Evolutionary conservation across 2,329 filamentous ascomycete species (phyloP), one percentile per base, ranked within the genome.

Genomic region (Epichloe sibirici): DNA sequence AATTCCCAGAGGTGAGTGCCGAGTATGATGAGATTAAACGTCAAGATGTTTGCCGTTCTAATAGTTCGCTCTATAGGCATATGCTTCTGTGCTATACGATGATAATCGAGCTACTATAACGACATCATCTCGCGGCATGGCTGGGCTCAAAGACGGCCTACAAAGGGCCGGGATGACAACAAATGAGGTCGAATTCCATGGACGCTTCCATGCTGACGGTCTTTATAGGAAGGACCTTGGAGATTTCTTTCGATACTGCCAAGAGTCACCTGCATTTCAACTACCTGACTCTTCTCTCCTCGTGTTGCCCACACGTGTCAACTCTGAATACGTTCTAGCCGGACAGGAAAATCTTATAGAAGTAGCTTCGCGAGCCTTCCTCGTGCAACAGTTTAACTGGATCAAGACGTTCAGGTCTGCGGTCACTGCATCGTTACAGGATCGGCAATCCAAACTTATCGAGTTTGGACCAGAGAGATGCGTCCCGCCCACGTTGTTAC

Each of bases 371-470:
- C 28, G 31, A 6, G 17, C 28, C 34, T 38, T 48, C 21, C 21
- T 8, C 77, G 80, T 56, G 82, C 85, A 65, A 82, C 83, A 34
- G 74, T 60, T 53, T 15, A 55, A 57, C 82, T 79, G 6, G 82
- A 85, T 62, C 81, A 42, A 34, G 48, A 53, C 45, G 34, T n/a
- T 25, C 6, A 35, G 25, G 40, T 49, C n/a, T 40, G 46, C 31
- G 21, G 21, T 40, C 12, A 11, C 12, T 31, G 38, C 8, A 40
- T 45, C 21, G 17, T 35, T 25, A 21, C 45, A 42, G 25, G 38
- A 49, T 21, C 15, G 13, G 6, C 25, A 25, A 9, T 38, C 23
- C 6, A 17, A 13, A 6, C 25, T 44, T n/a, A 34, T 50, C 15
- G 48, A 28, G 7, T 50, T 50, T 44, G 48, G 48, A 35, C 39